These are phyloP conservation scores for Larix kaempferi DNA, from an alignment of 75 land plant genomes.

Conservation along the genomic window DNA sequence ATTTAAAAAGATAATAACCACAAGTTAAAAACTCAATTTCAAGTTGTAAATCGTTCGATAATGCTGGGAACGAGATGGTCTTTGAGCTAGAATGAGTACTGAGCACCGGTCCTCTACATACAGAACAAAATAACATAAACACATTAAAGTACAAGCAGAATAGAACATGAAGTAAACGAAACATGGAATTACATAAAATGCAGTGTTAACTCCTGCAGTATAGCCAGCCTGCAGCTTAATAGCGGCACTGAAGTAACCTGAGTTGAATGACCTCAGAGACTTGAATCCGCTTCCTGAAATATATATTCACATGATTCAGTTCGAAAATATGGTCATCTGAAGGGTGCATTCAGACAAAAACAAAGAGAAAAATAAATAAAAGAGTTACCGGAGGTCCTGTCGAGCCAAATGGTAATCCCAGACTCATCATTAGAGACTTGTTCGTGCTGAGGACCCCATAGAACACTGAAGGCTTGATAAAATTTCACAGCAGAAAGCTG, in stretches of 20 bases:
- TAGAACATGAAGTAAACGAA: too few relatives aligned
- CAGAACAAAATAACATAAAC: too few relatives aligned
- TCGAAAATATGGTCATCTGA: not conserved
- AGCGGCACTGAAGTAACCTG: constrained; percentile 61
- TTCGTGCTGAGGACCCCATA: constrained; percentile 71
- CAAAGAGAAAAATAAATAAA: not conserved
- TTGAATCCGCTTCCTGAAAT: constrained; percentile 92
- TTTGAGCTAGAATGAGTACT: too few relatives aligned
- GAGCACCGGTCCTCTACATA: too few relatives aligned
- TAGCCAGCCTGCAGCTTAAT: constrained; percentile 74
- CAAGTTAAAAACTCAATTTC: too few relatives aligned
- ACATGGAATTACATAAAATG: constrained; percentile 51
- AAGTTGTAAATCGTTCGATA: too few relatives aligned
- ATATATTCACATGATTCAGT: not conserved
- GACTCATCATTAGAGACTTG: constrained; percentile 25
- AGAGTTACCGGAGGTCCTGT: constrained; percentile 42
- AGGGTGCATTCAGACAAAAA: too few relatives aligned
- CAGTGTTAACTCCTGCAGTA: constrained; percentile 77
- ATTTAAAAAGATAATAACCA: too few relatives aligned
- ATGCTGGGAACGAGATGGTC: too few relatives aligned
- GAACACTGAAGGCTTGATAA: constrained; percentile 33
- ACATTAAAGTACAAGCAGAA: too few relatives aligned
- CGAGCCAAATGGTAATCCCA: constrained; percentile 59
- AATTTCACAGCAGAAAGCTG: constrained; percentile 29
- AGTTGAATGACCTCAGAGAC: constrained; percentile 36